Evolutionary conservation across 257 asterid genomes (phyloP).

Genomic region (Solanum pinnatisectum): DNA sequence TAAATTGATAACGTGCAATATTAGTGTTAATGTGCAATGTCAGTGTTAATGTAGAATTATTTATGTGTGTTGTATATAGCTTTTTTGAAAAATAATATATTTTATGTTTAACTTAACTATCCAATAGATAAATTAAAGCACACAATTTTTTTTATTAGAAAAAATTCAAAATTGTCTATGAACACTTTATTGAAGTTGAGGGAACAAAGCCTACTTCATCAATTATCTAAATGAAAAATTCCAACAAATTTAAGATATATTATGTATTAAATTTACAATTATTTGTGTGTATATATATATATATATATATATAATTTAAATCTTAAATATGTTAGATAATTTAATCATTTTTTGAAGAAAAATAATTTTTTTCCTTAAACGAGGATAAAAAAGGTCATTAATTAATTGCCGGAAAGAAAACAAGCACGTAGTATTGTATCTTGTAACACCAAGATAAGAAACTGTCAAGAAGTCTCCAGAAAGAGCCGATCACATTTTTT

Average conservation of each 20-base stretch:
- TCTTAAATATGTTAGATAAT: not conserved
- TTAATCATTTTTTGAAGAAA: not conserved
- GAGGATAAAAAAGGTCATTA: not conserved
- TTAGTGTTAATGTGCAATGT: not conserved
- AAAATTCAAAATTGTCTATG: not conserved
- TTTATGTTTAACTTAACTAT: not conserved
- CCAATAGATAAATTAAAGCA: not conserved
- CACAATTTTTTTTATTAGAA: not conserved
- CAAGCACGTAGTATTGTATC: not conserved
- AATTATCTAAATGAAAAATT: not conserved
- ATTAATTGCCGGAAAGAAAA: no score
- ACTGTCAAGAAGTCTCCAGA: not conserved
- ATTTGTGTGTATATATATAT: not conserved
- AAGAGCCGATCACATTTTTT: not conserved
- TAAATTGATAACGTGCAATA: not conserved
- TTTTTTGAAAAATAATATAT: not conserved
- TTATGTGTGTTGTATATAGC: not conserved
- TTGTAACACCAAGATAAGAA: not conserved
- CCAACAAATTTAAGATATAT: not conserved
- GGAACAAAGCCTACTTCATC: not conserved
- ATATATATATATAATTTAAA: not conserved
- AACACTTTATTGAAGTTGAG: not conserved
- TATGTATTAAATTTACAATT: not conserved
- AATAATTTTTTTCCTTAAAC: not conserved
- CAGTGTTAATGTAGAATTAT: not conserved